Evolutionary conservation across 805 yeast genomes (phyloP).

Genomic region (Candida maris): DNA sequence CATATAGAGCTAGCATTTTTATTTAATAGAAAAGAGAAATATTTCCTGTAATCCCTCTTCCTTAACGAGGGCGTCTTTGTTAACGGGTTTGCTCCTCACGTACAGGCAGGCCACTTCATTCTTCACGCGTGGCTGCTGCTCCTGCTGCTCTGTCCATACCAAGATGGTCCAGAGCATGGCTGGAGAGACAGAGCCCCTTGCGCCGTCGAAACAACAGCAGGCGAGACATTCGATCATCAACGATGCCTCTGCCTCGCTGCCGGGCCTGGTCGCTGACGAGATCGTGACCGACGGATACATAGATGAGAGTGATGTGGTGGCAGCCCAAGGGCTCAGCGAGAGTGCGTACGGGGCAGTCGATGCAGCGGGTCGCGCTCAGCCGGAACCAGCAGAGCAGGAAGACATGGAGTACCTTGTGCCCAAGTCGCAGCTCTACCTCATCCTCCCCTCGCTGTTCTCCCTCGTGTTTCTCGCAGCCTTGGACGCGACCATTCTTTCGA

Average conservation of each 20-base stretch:
- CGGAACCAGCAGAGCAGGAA: conserved; percentile 1
- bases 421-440: conserved; percentile 26
- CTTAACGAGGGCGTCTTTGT: too few species aligned
- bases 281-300: conserved; percentile 17
- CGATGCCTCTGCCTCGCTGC: conserved; percentile 27
- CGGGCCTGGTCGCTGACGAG: conserved; percentile 29
- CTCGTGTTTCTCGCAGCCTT: conserved; percentile 59
- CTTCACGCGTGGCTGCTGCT: too few species aligned
- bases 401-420: conserved; percentile 27
- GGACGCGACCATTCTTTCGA: conserved; percentile 66
- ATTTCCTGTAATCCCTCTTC: too few species aligned
- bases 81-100: too few species aligned
- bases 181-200: neutral
- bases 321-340: neutral
- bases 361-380: neutral
- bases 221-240: conserved; percentile 6
- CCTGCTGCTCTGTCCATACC: too few species aligned
- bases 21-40: too few species aligned
- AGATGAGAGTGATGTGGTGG: conserved; percentile 2
- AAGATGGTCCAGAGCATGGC: too few species aligned
- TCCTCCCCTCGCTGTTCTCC: conserved; percentile 41
- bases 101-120: too few species aligned
- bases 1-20: too few species aligned
- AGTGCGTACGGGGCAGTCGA: neutral
- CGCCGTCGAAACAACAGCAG: neutral